Base-by-base conservation (phyloP, 2,329 filamentous ascomycete species). In the Thelonectria rubi region DNA sequence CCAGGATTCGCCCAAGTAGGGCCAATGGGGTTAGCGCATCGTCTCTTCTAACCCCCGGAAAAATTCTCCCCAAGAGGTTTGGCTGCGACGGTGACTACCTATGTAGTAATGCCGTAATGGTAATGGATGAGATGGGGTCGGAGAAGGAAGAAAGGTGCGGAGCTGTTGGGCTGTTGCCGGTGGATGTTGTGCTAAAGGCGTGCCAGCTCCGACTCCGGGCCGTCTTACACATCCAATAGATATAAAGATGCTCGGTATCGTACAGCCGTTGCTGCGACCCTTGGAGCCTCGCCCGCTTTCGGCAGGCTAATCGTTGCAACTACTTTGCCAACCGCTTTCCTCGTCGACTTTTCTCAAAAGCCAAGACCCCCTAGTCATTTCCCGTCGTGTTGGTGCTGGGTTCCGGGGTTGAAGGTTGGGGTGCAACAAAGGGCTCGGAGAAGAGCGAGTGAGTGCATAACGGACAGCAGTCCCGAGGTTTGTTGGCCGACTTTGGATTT, bases 21-120 rank as follows among this genome's bases (percentile, higher is more conserved):
- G 40, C 21, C 20, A 32, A 55, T 55, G 21, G 20, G 53, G 53
- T 48, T 55, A 55, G 53, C 53, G 53, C 18, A 30, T 37, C 20
- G 11, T 26, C 26, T 14, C n/a, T 30, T 1, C n/a, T 3, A 11
- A 30, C 9, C 24, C 20, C 53, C 52, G 20, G 43, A 24, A 48
- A 47, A 48, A 48, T 48, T 45, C 40, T 30, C 8, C 26, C 7
- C 43, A 47, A 47, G 32, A 48, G 43, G 53, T 18, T 9, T n/a
- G 39, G 39, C 26, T 30, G 15, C n/a, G 20, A 42, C 14, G 20
- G 17, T 46, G 42, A 24, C 17, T 37, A 34, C n/a, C n/a, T n/a
- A n/a, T n/a, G n/a, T n/a, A n/a, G n/a, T n/a, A n/a, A n/a, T n/a
- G n/a, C n/a, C n/a, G n/a, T n/a, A n/a, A n/a, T n/a, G n/a, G n/a